Base-by-base conservation (phyloP, 805 yeast genomes). In the Cyberlindnera bimundalis region DNA sequence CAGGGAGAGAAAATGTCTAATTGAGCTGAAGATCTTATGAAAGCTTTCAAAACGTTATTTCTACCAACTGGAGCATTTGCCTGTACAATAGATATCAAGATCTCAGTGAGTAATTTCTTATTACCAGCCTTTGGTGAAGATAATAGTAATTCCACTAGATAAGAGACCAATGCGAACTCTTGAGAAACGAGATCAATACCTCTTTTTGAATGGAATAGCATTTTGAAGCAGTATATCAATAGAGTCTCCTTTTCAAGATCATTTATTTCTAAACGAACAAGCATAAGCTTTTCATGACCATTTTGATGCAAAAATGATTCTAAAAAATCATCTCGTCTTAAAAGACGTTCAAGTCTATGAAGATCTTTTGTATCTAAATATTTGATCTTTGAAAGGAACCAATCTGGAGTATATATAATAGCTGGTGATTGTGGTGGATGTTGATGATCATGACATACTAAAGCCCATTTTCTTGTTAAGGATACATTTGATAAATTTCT, bases 21-120 rank as follows among this genome's bases (percentile, higher is more conserved):
- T 10, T 37, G 29, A 6, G 57, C 37, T 5, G 48, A 48, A 5
- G 45, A 37, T 26, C 48, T 38, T 20, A 51, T 45, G 34, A 57
- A 50, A 0, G 54, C 49, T 26, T 51, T 55, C 33, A 64, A 36
- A 6, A 64, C 47, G 18, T 55, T 50, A 26, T 56, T 56, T 37
- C 64, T 40, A 2, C 66, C 68, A 6, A 51, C 35, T 2, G 64
- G 63, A 1, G 47, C 45, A 14, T 51, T 43, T 53, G 60, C 56
- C 34, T 55, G 50, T 23, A 56, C 42, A 40, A 58, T 29, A 33
- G 48, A 33, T 2, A 68, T 59, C 19, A 81, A 56, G 20, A 81
- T 60, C 31, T 79, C 83, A 0, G 81, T 74, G 1, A 76, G 74
- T 7, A 76, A 59, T 40, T 68, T 75, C 47, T 80, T 66, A 4